Evolutionary conservation across 2,329 filamentous ascomycete genomes (phyloP), one percentile per base, ranked within the genome.

Genomic region (Cladosporium sp.): DNA sequence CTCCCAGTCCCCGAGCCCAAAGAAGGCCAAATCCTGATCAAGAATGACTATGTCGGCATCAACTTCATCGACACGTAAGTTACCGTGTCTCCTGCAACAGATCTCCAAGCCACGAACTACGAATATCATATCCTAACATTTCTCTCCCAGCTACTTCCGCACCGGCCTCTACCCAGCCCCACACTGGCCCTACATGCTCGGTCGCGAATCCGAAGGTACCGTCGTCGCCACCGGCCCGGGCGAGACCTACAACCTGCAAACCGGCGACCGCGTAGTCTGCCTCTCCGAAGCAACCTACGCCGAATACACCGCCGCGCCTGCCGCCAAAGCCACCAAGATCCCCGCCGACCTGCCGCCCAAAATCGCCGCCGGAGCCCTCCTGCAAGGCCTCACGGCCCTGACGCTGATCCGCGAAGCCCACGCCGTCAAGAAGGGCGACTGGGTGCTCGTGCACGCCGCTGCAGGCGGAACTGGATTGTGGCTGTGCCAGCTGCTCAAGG

Each of bases 21-120:
- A 41, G 86, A 89, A n/a, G 89, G 88, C 66, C 84, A 96, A 71
- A 79, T 97, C 26, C 85, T 97, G 4, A 86, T 97, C 66, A 90
- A 90, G 79, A 96, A 96, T 78, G 87, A 89, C 69, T 91, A 86
- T 76, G 84, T 90, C 59, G 93, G 93, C 67, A 82, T 97, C 68
- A 97, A 97, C 80, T 97, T 86, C 80, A 96, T 97, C 74, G 93
- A 97, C 79, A 96, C 86, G 85, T 88, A 78, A 72, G 80, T 70
- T 34, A 41, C 26, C 15, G 11, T 65, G 36, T 58, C 44, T 58
- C 12, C 62, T 12, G 30, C 68, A 59, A 68, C 8, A 4, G 1
- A 47, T 21, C 41, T 3, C n/a, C 41, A 21, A 8, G 30, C 32
- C 30, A 58, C 30, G 12, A 36, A 11, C 18, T 14, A 6, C 10